Base-by-base conservation (phyloP, 2,329 filamentous ascomycete genomes). In the Trichoderma koningii region DNA sequence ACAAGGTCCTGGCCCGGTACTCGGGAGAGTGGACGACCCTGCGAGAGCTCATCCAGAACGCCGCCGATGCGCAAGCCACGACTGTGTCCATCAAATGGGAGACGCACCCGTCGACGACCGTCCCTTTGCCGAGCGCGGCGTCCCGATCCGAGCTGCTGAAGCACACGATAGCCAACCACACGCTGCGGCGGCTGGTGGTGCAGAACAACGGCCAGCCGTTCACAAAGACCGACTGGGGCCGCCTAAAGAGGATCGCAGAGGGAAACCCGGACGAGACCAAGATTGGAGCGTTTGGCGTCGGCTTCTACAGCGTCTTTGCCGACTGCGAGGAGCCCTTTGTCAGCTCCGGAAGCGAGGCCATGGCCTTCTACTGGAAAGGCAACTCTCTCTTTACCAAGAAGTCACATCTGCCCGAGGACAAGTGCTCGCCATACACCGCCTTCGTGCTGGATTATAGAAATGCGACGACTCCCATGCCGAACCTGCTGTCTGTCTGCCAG, bases 281-380 rank as follows among this genome's bases (percentile, higher is more conserved):
- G 81, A 99, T 99, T 72, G 95, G 95, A 63, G 96, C 95, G 3
- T 99, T 99, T 75, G 95, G 95, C 70, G 95, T 99, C 38, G 95
- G 95, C 2, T 99, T 99, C 80, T 99, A 99, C 82, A 96, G 92
- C 75, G 94, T 98, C 45, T 99, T 99, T 76, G 92, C 95, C 67
- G 95, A 99, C 75, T 99, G 94, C 75, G 96, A 99, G 77, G 93
- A 97, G 71, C 95, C 95, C 0, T 98, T 99, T 73, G 91, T 99
- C 69, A 95, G 92, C 70, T 98, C 94, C 0, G 95, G 95, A 0
- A 86, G 85, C 68, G 89, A 96, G 77, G 93, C 93, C 44, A 97
- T 99, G 92, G 94, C 94, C 0, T 99, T 99, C 74, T 99, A 97
- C 80, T 99, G 95, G 96, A 98, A 97, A 76, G 93, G 91, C n/a